Base-by-base conservation (phyloP, 2,329 filamentous ascomycete species). In the Stachybotrys echinatus region DNA sequence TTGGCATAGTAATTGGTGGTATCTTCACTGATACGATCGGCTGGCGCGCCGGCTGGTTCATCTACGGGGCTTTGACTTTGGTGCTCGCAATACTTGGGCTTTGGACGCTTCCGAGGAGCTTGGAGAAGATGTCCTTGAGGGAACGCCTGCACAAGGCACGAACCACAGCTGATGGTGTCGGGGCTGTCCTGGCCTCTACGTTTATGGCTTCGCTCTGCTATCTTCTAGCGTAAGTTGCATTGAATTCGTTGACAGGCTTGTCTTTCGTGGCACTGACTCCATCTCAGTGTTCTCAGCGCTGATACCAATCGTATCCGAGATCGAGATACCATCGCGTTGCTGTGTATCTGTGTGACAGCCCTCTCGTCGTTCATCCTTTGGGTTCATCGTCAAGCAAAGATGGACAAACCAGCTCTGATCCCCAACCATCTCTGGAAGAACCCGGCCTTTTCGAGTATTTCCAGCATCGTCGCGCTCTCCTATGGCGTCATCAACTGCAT, bases 401-500 rank as follows among this genome's bases (percentile, higher is more conserved):
- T 61, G 0, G 67, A 69, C 12, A 69, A 67, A 3, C 75, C 80
- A 12, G 80, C 80, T 1, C 61, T 86, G 7, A 84, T 86, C 21
- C 83, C 83, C 0, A 85, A 85, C 59, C 75, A 73, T 0, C 64
- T 86, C 0, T 86, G 83, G 83, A 71, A 65, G n/a, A 83, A 81
- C 42, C 60, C 63, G 0, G 63, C 75, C 3, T 86, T 85, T 56
- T 74, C 77, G 0, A 72, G 66, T 23, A 74, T 81, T 19, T 85
- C 82, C 56, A 55, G 75, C 4, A 76, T 70, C 5, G 67, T 80
- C 1, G 59, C 74, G 4, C 52, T 80, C 4, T 69, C 74, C 0
- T 74, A 65, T 50, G 74, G 70, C 0, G 72, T 74, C 0, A 51
- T 74, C 8, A 74, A 76, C 45, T 66, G 66, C 0, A 68, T 77